phyloP scores from a whole-genome alignment of 225 moss, liverwort and hornwort genomes.

The Marchantia polymorpha region DNA sequence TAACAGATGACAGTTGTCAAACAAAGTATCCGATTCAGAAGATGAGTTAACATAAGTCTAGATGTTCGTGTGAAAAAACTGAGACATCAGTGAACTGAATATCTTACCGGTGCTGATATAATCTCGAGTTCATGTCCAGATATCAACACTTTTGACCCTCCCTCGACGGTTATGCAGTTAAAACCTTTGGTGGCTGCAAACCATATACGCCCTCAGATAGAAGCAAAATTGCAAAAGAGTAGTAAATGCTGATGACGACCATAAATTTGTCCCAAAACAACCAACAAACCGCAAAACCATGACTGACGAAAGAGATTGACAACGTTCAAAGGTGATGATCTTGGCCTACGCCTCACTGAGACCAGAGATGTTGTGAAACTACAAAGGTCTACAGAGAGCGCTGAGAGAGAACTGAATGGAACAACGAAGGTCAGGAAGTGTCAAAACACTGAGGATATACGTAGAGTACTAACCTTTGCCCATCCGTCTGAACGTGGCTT shows the following conservation, averaged over 20 bases:
- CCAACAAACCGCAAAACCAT: no score
- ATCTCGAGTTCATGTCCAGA: slow-evolving; percentile 87
- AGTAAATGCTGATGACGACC: neutral
- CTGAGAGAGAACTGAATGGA: no score
- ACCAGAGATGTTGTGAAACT: neutral
- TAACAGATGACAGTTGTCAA: no score
- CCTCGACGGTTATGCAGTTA: slow-evolving; percentile 66
- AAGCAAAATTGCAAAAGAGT: neutral
- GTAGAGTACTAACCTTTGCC: slow-evolving; percentile 55
- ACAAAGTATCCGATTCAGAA: no score
- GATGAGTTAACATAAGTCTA: no score
- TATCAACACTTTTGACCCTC: slow-evolving; percentile 74
- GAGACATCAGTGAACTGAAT: neutral
- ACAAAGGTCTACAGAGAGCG: no score
- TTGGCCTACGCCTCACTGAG: neutral
- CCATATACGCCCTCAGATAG: neutral
- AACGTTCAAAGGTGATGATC: neutral
- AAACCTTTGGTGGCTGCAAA: slow-evolving; percentile 69
- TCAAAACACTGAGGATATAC: neutral
- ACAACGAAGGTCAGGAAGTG: neutral
- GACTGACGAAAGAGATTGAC: neutral
- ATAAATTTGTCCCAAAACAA: neutral
- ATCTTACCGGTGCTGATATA: slow-evolving; percentile 70
- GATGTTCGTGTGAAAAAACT: no score
- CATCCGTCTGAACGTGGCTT: slow-evolving; percentile 80